Evolutionary conservation across 148 eudicot species (phyloP).

Genomic region (Chenopodium berlandieri): DNA sequence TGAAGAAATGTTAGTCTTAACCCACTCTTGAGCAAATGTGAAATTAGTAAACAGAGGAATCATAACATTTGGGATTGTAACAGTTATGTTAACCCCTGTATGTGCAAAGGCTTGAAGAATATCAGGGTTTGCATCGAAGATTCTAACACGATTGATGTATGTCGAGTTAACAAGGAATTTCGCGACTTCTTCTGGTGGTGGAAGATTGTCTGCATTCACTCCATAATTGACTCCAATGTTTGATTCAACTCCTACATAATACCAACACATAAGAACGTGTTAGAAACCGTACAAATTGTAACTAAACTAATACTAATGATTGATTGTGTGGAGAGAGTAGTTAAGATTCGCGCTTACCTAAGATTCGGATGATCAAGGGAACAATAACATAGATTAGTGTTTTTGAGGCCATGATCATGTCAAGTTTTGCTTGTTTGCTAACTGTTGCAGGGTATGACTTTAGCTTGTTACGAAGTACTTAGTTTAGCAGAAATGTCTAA

Average conservation of each 20-base stretch:
- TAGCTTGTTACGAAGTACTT: neutral
- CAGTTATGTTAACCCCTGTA: conserved; percentile 49
- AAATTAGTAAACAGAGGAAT: conserved; percentile 48
- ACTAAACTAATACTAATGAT: too few relatives aligned
- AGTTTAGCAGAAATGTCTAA: conserved; percentile 18
- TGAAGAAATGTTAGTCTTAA: conserved; percentile 38
- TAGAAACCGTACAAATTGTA: too few relatives aligned
- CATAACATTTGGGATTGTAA: conserved; percentile 52
- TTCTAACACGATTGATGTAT: conserved; percentile 50
- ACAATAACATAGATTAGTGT: neutral
- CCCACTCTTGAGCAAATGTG: conserved; percentile 49
- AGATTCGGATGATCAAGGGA: neutral
- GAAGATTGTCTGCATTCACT: conserved; percentile 61
- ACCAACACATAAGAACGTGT: neutral
- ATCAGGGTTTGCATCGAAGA: conserved; percentile 50
- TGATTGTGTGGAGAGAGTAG: neutral
- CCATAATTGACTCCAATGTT: conserved; percentile 74
- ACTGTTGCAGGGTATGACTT: neutral
- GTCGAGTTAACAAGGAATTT: conserved; percentile 49
- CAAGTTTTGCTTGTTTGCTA: neutral
- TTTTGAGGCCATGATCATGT: neutral
- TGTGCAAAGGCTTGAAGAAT: conserved; percentile 51
- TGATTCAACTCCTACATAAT: conserved; percentile 31
- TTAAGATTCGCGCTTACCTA: conserved; percentile 1
- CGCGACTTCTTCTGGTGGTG: conserved; percentile 52